phyloP scores from a whole-genome alignment of 2,329 filamentous ascomycete genomes.

The Trichoderma lentiforme region DNA sequence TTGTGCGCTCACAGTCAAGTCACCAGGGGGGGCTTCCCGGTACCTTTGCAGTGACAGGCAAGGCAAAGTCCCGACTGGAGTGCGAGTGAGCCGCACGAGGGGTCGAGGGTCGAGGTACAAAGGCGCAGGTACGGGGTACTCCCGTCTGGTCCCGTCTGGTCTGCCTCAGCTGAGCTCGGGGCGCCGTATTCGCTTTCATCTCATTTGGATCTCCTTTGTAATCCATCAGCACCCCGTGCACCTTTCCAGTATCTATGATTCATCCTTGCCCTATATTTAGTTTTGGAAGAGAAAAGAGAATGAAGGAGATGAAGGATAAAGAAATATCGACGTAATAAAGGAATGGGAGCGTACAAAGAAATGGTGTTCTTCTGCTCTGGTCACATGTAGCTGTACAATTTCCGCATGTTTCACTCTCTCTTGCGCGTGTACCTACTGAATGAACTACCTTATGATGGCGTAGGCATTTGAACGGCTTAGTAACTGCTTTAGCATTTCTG shows the following conservation, averaged over 20 bases:
- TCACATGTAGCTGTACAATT: not conserved
- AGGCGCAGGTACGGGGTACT: not conserved
- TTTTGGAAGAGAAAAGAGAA: not conserved
- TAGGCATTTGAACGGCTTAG: not conserved
- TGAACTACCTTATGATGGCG: too few species aligned
- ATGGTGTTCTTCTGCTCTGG: not conserved
- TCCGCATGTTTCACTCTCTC: not conserved
- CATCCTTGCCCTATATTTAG: not conserved
- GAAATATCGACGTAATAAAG: not conserved
- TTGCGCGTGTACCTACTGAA: not conserved
- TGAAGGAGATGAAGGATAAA: not conserved
- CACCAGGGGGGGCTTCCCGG: not conserved
- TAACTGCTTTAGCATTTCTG: not conserved
- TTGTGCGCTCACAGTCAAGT: not conserved
- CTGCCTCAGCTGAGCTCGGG: not conserved
- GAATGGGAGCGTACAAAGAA: not conserved
- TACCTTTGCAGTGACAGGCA: not conserved
- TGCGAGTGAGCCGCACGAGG: not conserved
- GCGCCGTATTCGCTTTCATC: slow-evolving; percentile 8
- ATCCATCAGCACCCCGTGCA: not conserved
- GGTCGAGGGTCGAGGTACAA: not conserved
- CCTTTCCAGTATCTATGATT: not conserved
- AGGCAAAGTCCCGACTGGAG: not conserved
- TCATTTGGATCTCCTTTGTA: not conserved
- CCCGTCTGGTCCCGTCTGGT: not conserved